Percentiles rank a stretch among this genome's conserved stretches.
These are phyloP conservation scores for Bipolaris sorokiniana DNA, from an alignment of 2,329 filamentous ascomycete species.

Conservation along the genomic window DNA sequence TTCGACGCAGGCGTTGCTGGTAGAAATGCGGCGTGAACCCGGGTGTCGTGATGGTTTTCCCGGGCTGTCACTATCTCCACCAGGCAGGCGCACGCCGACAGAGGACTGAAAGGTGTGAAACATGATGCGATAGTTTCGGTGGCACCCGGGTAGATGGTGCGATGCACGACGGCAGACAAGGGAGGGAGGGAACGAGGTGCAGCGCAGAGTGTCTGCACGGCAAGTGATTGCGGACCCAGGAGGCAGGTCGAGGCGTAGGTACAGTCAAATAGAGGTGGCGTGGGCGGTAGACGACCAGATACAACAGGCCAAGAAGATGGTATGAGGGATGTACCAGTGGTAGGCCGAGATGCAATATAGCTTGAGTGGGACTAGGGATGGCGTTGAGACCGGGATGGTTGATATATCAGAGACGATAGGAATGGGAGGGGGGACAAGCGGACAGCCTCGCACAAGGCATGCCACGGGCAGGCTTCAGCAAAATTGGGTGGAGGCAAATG, in stretches of 20 bases:
- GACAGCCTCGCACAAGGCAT: slow-evolving; percentile 15
- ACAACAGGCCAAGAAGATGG: slow-evolving; percentile 16
- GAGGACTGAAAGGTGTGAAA: slow-evolving; percentile 55
- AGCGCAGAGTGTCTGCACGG: slow-evolving; percentile 8
- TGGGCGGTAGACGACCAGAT: slow-evolving; percentile 5
- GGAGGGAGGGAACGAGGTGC: slow-evolving; percentile 3
- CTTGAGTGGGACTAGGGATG: slow-evolving; percentile 13
- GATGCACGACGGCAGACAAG: slow-evolving; percentile 4
- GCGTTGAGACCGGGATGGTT: slow-evolving; percentile 13
- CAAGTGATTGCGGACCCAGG: slow-evolving; percentile 15
- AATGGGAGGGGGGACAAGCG: slow-evolving; percentile 2
- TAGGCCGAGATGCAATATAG: slow-evolving; percentile 23
- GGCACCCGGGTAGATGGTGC: neutral
- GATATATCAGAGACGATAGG: slow-evolving; percentile 24
- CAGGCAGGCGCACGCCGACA: slow-evolving; percentile 39
- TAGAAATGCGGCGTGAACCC: slow-evolving; percentile 54
- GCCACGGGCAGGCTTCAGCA: slow-evolving; percentile 29
- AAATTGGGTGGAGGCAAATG: slow-evolving; percentile 15
- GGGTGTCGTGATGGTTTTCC: slow-evolving; percentile 46
- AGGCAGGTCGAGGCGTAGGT: slow-evolving; percentile 10
- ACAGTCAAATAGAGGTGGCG: slow-evolving; percentile 12
- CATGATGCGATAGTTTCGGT: slow-evolving; percentile 38
- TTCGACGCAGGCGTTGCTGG: slow-evolving; percentile 71
- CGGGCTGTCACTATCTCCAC: slow-evolving; percentile 42
- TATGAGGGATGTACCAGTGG: slow-evolving; percentile 10